phyloP scores from a whole-genome alignment of 345 rosid genomes.

The Citrus medica region DNA sequence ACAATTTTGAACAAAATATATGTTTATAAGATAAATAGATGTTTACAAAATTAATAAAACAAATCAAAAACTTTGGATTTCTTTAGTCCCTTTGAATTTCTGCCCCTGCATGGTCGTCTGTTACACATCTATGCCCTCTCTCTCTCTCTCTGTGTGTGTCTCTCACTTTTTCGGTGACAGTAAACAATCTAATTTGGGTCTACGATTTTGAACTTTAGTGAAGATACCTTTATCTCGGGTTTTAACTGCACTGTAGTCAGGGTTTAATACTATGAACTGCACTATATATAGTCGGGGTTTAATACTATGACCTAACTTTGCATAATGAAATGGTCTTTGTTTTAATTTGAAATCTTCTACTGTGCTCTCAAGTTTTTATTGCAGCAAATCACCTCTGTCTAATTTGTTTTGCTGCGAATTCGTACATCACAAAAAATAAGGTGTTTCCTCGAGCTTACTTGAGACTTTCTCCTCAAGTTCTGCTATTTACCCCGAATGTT shows the following conservation, averaged over 20 bases:
- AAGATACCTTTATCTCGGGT: not conserved
- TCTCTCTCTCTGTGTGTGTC: too few species aligned
- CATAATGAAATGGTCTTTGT: not conserved
- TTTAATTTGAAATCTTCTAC: not conserved
- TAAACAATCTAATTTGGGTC: not conserved
- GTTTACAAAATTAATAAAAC: too few species aligned
- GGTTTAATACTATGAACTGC: not conserved
- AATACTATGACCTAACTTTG: too few species aligned
- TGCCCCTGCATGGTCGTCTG: not conserved
- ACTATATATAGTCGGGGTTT: not conserved
- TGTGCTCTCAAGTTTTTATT: not conserved
- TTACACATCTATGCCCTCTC: not conserved
- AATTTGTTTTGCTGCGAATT: slow-evolving; percentile 1
- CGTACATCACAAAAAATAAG: not conserved
- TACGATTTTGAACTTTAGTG: not conserved
- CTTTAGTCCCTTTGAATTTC: too few species aligned
- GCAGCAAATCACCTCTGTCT: not conserved
- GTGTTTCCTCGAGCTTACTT: not conserved
- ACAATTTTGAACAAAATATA: not conserved
- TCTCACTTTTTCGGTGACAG: not conserved
- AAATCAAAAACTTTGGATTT: too few species aligned
- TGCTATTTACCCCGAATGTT: too few species aligned
- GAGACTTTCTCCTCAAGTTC: not conserved
- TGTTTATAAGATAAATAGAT: too few species aligned
- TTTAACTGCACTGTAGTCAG: not conserved